Evolutionary conservation across 2,329 filamentous ascomycete genomes (phyloP).

Genomic region (Colletotrichum sp.): DNA sequence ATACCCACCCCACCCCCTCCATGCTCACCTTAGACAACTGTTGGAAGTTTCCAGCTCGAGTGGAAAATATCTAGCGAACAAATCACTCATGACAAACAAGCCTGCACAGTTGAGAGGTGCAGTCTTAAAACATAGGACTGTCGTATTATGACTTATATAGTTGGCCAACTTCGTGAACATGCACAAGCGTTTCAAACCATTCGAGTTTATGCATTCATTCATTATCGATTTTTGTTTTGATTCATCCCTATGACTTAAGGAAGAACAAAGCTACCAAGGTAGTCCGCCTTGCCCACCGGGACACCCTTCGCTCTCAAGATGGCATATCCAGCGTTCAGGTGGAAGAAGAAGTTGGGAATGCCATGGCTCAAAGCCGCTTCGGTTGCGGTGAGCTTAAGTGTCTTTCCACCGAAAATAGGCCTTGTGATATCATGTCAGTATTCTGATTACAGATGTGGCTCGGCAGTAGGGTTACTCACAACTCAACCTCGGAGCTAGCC

Average conservation of each 20-base stretch:
- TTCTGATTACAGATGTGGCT: background rate
- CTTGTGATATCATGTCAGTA: background rate
- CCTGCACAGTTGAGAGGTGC: background rate
- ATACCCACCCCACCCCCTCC: background rate
- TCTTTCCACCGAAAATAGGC: conserved; percentile 5
- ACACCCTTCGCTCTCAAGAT: conserved; percentile 63
- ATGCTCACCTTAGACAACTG: fast-evolving
- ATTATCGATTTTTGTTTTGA: background rate
- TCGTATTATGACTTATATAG: background rate
- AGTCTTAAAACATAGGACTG: background rate
- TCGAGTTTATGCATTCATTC: background rate
- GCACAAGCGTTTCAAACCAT: fast-evolving
- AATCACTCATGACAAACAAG: background rate
- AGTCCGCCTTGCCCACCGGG: conserved; percentile 63
- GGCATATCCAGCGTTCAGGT: conserved; percentile 59
- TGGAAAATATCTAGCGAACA: background rate
- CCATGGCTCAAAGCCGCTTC: conserved; percentile 49
- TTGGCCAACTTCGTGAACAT: background rate
- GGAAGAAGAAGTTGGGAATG: conserved; percentile 67
- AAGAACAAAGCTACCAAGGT: conserved; percentile 33
- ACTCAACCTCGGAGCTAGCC: conserved; percentile 25
- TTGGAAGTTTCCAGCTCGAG: background rate
- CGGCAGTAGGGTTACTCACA: conserved; percentile 23
- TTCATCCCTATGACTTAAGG: background rate
- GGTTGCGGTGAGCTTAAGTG: conserved; percentile 22